Percentiles rank a stretch among this genome's conserved stretches.
These are phyloP conservation scores for Cephalotrichum gorgonifer DNA, from an alignment of 2,329 filamentous ascomycete species.

Conservation along the genomic window DNA sequence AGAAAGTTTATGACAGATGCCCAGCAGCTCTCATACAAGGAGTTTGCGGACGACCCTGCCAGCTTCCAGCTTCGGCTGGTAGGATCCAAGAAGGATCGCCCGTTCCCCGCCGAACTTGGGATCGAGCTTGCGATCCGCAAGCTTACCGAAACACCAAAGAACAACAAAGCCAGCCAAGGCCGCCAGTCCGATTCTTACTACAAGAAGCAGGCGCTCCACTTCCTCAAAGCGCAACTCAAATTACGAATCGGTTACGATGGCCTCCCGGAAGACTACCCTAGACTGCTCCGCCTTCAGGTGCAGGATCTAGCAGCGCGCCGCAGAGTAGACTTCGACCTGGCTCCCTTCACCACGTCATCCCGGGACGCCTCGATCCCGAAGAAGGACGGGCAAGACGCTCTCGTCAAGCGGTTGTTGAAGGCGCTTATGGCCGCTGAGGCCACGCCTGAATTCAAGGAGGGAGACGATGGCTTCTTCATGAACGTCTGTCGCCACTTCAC, in stretches of 20 bases:
- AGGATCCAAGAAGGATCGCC: constrained; percentile 77
- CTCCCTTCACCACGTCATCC: constrained; percentile 65
- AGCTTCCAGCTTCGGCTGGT: constrained; percentile 85
- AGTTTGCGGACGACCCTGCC: constrained; percentile 76
- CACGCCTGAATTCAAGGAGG: constrained; percentile 66
- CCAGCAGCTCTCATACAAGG: constrained; percentile 70
- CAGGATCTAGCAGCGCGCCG: constrained; percentile 72
- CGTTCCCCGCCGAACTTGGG: constrained; percentile 78
- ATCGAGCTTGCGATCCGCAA: constrained; percentile 84
- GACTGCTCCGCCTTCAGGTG: constrained; percentile 76
- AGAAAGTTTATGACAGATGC: constrained; percentile 90
- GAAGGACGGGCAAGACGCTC: constrained; percentile 72
- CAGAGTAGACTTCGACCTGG: constrained; percentile 53
- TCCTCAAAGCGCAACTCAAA: constrained; percentile 84
- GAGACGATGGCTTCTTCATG: constrained; percentile 64
- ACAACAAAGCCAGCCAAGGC: constrained; percentile 23
- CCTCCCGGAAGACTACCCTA: constrained; percentile 79
- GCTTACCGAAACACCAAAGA: constrained; percentile 69
- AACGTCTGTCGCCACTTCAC: constrained; percentile 86
- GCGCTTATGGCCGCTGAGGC: constrained; percentile 80
- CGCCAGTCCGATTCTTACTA: constrained; percentile 72
- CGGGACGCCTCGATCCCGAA: constrained; percentile 77
- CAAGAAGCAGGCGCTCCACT: constrained; percentile 83
- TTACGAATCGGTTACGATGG: constrained; percentile 79
- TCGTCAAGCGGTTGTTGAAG: constrained; percentile 78